Conservation (phyloP, 176 grass and related monocot species). For the Oryza brachyantha region DNA sequence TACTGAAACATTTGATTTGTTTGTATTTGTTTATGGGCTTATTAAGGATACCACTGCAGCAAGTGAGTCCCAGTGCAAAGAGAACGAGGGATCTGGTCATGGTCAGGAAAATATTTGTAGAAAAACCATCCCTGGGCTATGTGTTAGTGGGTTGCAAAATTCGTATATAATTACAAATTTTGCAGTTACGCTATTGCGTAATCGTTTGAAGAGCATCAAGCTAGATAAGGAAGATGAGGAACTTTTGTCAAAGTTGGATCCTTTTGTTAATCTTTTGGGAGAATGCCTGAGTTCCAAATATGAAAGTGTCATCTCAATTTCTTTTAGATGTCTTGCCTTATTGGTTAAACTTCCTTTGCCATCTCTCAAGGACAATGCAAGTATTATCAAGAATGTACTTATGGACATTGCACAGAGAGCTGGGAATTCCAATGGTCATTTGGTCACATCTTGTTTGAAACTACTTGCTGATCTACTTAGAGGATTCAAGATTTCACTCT, state of each 20-base stretch:
- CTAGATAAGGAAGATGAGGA: conserved; percentile 59
- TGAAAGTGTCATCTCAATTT: conserved; percentile 68
- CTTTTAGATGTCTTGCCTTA: conserved; percentile 74
- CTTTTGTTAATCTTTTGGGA: conserved; percentile 69
- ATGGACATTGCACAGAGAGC: conserved; percentile 81
- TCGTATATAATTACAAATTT: conserved; percentile 72
- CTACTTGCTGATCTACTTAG: conserved; percentile 75
- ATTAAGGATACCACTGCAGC: conserved; percentile 56
- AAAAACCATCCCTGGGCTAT: conserved; percentile 28
- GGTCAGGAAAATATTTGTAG: conserved; percentile 34
- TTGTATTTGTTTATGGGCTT: conserved; percentile 73
- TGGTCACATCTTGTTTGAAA: conserved; percentile 80
- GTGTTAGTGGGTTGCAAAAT: conserved; percentile 42
- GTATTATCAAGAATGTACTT: conserved; percentile 73
- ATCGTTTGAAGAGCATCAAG: conserved; percentile 78
- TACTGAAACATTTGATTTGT: conserved; percentile 59
- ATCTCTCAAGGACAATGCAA: conserved; percentile 62
- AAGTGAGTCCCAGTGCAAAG: conserved; percentile 42
- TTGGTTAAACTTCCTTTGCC: conserved; percentile 83
- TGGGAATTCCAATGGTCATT: conserved; percentile 62
- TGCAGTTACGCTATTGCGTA: conserved; percentile 70
- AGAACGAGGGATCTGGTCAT: conserved; percentile 20
- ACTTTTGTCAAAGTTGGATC: conserved; percentile 80
- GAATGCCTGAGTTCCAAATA: conserved; percentile 85
- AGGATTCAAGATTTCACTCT: conserved; percentile 73